These are phyloP conservation scores for Boletus mariae DNA, from an alignment of 1,284 basidiomycete species.

Conservation along the genomic window DNA sequence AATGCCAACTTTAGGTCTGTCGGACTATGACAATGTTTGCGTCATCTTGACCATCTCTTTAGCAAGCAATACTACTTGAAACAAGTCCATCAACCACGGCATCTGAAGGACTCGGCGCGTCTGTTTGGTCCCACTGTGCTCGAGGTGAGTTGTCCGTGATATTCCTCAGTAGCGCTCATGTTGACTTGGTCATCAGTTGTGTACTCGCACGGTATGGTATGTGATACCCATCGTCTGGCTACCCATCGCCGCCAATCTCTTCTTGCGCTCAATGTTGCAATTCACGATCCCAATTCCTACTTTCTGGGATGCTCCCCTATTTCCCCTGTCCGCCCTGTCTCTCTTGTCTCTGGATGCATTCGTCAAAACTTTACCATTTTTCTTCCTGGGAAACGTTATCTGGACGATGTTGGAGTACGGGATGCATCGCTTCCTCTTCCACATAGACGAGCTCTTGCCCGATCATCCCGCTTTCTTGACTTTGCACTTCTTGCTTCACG, in stretches of 20 bases:
- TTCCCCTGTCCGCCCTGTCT: conserved; percentile 48
- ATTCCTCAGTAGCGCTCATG: not conserved
- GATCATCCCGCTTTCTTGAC: conserved; percentile 79
- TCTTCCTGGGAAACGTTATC: conserved; percentile 79
- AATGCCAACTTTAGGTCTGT: conserved; percentile 70
- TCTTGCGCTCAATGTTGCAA: conserved; percentile 78
- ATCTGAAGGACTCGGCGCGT: conserved; percentile 82
- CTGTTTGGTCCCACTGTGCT: conserved; percentile 83
- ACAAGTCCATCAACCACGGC: conserved; percentile 95
- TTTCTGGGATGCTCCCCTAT: conserved; percentile 51
- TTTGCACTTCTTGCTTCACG: conserved; percentile 92
- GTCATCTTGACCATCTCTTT: conserved; percentile 8
- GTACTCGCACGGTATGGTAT: conserved; percentile 92
- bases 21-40: not conserved
- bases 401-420: conserved; percentile 96
- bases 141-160: conserved; percentile 51
- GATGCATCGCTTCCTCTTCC: conserved; percentile 98
- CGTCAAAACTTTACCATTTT: conserved; percentile 57
- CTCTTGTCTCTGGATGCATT: conserved; percentile 47
- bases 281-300: conserved; percentile 65
- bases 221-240: conserved; percentile 92
- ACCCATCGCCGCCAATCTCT: conserved; percentile 83
- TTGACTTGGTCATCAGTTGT: conserved; percentile 45
- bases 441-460: conserved; percentile 88
- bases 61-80: conserved; percentile 94